Percentiles rank a stretch among this genome's conserved stretches.
phyloP scores from a whole-genome alignment of 2,329 filamentous ascomycete genomes.

The Pseudocercospora musae region DNA sequence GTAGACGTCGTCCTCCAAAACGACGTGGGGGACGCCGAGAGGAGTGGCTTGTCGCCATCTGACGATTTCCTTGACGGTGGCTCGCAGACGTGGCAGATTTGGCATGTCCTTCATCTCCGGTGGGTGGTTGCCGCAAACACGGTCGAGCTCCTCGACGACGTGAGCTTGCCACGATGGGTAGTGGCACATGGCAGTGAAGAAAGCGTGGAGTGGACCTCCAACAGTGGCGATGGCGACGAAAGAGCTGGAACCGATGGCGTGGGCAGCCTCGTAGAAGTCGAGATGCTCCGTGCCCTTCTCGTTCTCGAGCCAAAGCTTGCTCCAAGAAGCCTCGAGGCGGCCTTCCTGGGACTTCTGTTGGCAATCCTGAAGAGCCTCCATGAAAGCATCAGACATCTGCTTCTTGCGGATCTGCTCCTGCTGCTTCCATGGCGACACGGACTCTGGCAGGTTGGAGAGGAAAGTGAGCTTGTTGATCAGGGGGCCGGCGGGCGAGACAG shows the following conservation, averaged over 20 bases:
- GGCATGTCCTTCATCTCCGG: conserved; percentile 33
- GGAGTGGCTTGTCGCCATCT: conserved; percentile 36
- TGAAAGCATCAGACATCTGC: conserved; percentile 34
- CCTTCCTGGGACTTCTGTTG: conserved; percentile 29
- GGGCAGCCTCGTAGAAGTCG: conserved; percentile 34
- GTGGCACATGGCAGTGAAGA: conserved; percentile 36
- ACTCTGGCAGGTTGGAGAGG: conserved; percentile 31
- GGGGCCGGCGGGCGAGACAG: conserved; percentile 34
- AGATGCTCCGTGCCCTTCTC: conserved; percentile 33
- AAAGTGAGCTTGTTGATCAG: conserved; percentile 37
- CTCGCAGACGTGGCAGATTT: conserved; percentile 33
- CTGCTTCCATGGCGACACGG: conserved; percentile 34
- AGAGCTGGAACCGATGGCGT: conserved; percentile 35
- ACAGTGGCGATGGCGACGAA: conserved; percentile 37
- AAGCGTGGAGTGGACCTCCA: conserved; percentile 34
- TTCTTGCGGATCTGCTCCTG: conserved; percentile 29
- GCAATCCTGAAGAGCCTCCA: conserved; percentile 33
- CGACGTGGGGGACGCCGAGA: conserved; percentile 42
- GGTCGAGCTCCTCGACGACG: conserved; percentile 34
- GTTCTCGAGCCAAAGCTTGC: conserved; percentile 33
- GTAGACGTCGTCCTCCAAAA: conserved; percentile 38
- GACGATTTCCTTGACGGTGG: conserved; percentile 36
- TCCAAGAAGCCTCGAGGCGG: conserved; percentile 30
- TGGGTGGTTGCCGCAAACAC: conserved; percentile 33
- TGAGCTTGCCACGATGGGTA: conserved; percentile 33